Evolutionary conservation across 352 stramenopile species (phyloP).

Genomic region (Phytopythium delawarense): DNA sequence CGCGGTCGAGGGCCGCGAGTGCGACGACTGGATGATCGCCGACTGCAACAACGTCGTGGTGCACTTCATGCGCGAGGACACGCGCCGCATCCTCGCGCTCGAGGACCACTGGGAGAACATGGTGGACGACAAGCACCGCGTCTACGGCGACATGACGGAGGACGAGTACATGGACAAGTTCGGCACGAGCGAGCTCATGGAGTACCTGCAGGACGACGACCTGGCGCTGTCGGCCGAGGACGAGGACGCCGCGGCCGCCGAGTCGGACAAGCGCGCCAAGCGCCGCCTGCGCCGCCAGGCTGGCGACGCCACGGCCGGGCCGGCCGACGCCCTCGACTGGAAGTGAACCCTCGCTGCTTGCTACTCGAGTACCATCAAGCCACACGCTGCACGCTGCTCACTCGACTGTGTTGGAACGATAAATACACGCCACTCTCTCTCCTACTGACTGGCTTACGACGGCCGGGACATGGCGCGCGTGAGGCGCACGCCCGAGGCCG

Average conservation of each 20-base stretch:
- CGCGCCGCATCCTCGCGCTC: conserved; percentile 63
- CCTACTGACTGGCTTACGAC: neutral
- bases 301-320: neutral
- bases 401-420: conserved; percentile 2
- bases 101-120: conserved; percentile 85
- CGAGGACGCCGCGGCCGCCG: conserved; percentile 6
- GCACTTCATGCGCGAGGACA: conserved; percentile 81
- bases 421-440: conserved; percentile 6
- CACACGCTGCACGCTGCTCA: neutral
- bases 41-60: conserved; percentile 90
- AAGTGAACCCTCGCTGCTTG: neutral
- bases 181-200: conserved; percentile 82
- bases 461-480: conserved; percentile 7
- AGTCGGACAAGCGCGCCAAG: conserved; percentile 7
- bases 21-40: conserved; percentile 92
- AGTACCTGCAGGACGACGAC: conserved; percentile 70
- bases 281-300: conserved; percentile 1
- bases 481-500: conserved; percentile 4
- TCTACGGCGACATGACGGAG: conserved; percentile 78
- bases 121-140: conserved; percentile 75
- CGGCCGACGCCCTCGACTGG: conserved; percentile 5
- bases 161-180: conserved; percentile 89
- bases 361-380: neutral
- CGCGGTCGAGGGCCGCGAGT: conserved; percentile 82
- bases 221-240: conserved; percentile 22